These are phyloP conservation scores for Kluyveromyces lactis DNA, from an alignment of 805 yeast species.

Conservation along the genomic window DNA sequence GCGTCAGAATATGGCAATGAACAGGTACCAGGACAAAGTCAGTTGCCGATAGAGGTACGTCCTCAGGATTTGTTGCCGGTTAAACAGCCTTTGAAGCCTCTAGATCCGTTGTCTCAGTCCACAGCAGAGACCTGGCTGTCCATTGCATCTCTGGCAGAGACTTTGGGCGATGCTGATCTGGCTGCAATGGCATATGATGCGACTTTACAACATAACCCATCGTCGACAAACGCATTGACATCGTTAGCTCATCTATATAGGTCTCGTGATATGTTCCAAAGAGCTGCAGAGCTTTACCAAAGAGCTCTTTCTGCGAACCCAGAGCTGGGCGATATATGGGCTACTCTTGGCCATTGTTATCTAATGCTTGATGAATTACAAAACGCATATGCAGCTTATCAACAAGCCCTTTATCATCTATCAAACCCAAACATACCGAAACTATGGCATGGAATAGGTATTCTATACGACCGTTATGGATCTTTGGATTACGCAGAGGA, in stretches of 20 bases:
- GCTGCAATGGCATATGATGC: slow-evolving; percentile 86
- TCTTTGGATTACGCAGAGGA: slow-evolving; percentile 96
- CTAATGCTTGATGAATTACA: slow-evolving; percentile 93
- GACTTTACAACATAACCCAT: slow-evolving; percentile 78
- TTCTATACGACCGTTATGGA: slow-evolving; percentile 91
- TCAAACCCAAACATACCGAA: slow-evolving; percentile 93
- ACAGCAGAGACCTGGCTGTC: slow-evolving; percentile 85
- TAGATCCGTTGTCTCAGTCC: slow-evolving; percentile 37
- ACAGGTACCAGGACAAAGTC: not conserved
- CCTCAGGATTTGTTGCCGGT: slow-evolving; percentile 2
- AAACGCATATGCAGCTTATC: slow-evolving; percentile 93
- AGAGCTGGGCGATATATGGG: slow-evolving; percentile 96
- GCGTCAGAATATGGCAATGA: not conserved
- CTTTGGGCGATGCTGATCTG: slow-evolving; percentile 78
- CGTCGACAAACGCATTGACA: slow-evolving; percentile 76
- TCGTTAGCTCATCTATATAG: slow-evolving; percentile 84
- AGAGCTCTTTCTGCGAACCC: slow-evolving; percentile 74
- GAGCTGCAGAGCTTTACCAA: slow-evolving; percentile 91
- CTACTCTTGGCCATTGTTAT: slow-evolving; percentile 91
- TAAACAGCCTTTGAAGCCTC: slow-evolving; percentile 14
- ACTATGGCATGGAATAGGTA: slow-evolving; percentile 98
- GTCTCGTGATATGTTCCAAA: slow-evolving; percentile 80
- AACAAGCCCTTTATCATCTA: slow-evolving; percentile 85
- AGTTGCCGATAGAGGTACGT: not conserved
- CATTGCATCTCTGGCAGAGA: slow-evolving; percentile 81